Base-by-base conservation (phyloP, 345 rosid genomes). In the Gossypium australe region DNA sequence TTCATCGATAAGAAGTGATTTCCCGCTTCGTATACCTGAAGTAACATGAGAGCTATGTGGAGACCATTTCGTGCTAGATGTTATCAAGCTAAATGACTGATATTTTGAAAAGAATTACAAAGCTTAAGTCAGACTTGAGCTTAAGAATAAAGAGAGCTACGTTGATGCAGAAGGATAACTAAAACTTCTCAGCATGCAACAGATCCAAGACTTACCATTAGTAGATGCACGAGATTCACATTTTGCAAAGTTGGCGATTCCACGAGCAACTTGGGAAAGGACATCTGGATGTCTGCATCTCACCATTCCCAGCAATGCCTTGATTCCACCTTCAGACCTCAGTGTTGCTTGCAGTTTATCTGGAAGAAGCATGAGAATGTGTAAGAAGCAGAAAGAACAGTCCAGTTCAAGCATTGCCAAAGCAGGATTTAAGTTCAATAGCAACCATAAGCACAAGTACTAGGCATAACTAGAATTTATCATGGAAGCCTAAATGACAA, bases 161-260 rank as follows among this genome's bases (percentile, higher is more conserved):
- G 38, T 51, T 67, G 11, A 22, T 67, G 4, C 10, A 7, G 71
- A 67, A 47, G 48, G 20, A 25, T 68, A 9, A n/a, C 7, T 34
- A 29, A 55, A 38, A 72, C 74, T 73, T 59, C 57, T 59, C 38
- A 67, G 24, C 24, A 48, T 60, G 38, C 14, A 44, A 73, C 34
- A 47, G 75, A 20, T 10, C 29, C 34, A 77, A 20, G 77, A 48
- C 53, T 75, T 76, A 90, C 99, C 99, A 86, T 92, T 97, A 48
- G 87, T 79, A 61, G 92, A 85, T 76, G 92, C 89, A 57, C 95
- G 89, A 18, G 99, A 96, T 81, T 96, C 99, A 57, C 99, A 96
- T 84, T 96, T 96, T 62, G 98, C 99, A 80, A 96, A 96, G 78
- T 96, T 96, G 8, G 99, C 99, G 52, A 96, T 89, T 75, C 98